Percentiles rank a stretch among this genome's conserved stretches.
Conservation (phyloP, 768 basidiomycete genomes). For the Serendipita indica region DNA sequence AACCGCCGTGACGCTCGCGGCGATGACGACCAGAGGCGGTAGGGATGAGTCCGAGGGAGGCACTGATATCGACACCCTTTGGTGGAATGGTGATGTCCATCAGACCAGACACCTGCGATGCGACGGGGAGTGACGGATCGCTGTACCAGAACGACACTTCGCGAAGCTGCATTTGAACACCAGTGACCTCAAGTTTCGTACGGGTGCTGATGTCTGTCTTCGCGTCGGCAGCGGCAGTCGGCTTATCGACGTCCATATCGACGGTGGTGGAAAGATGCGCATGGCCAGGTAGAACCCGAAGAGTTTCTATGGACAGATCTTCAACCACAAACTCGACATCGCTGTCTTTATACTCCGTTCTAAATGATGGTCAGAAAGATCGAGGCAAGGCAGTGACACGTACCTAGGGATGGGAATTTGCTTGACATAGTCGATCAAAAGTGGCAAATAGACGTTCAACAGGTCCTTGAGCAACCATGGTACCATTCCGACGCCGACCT, state of each 20-base stretch:
- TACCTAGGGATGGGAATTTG: slow-evolving; percentile 59
- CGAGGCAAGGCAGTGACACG: slow-evolving; percentile 8
- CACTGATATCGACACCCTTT: slow-evolving; percentile 52
- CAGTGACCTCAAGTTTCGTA: slow-evolving; percentile 51
- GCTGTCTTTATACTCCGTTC: slow-evolving; percentile 54
- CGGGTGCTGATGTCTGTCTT: slow-evolving; percentile 44
- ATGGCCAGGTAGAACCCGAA: slow-evolving; percentile 53
- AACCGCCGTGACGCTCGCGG: slow-evolving; percentile 33
- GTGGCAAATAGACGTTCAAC: slow-evolving; percentile 65
- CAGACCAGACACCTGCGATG: slow-evolving; percentile 42
- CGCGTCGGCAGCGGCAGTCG: slow-evolving; percentile 25
- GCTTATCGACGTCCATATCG: slow-evolving; percentile 30
- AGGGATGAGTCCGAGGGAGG: slow-evolving; percentile 51
- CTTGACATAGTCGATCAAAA: slow-evolving; percentile 35
- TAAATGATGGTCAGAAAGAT: slow-evolving; percentile 18
- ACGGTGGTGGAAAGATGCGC: slow-evolving; percentile 61
- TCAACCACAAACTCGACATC: slow-evolving; percentile 64
- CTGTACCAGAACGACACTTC: slow-evolving; percentile 64
- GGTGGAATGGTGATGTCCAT: slow-evolving; percentile 46
- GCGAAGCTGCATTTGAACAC: slow-evolving; percentile 43
- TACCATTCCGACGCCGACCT: slow-evolving; percentile 42
- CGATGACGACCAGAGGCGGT: slow-evolving; percentile 29
- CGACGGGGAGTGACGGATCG: slow-evolving; percentile 34
- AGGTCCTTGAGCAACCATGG: slow-evolving; percentile 73
- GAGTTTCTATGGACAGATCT: slow-evolving; percentile 52